Conservation (phyloP, 441 rosid genomes). For the Erodium texanum region DNA sequence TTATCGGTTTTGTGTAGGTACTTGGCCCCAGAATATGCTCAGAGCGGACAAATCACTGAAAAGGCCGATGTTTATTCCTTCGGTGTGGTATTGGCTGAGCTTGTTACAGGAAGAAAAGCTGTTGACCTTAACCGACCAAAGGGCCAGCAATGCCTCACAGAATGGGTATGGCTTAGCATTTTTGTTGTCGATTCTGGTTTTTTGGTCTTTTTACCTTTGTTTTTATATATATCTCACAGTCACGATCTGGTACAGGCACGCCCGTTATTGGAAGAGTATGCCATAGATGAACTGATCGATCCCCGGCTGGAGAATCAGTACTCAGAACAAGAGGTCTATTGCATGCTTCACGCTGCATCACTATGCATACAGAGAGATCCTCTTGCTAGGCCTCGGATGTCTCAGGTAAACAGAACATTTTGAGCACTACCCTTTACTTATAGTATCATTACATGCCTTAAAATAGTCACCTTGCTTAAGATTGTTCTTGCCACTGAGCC, state of each 20-base stretch:
- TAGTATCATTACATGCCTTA: no score
- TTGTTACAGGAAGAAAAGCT: conserved; percentile 92
- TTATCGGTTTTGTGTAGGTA: conserved; percentile 45
- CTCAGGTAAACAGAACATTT: conserved; percentile 49
- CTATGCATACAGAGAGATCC: conserved; percentile 88
- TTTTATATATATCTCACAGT: background rate
- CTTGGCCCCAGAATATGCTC: conserved; percentile 96
- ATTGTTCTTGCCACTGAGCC: no score
- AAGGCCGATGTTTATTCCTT: conserved; percentile 97
- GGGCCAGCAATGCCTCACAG: conserved; percentile 94
- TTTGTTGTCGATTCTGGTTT: background rate
- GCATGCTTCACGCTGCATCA: conserved; percentile 91
- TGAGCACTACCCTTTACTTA: background rate
- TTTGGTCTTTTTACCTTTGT: background rate
- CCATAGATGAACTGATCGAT: conserved; percentile 65
- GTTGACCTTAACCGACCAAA: conserved; percentile 83
- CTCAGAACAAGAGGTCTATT: conserved; percentile 63
- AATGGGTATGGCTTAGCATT: conserved; percentile 64
- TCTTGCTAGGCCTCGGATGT: conserved; percentile 83
- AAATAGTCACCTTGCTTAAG: no score
- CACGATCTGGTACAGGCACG: conserved; percentile 56
- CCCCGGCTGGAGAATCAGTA: conserved; percentile 51
- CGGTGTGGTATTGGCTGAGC: conserved; percentile 88
- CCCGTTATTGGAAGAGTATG: conserved; percentile 71
- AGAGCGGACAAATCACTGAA: conserved; percentile 94